These are phyloP conservation scores for Rusavskia elegans DNA, from an alignment of 495 filamentous ascomycete species.

Conservation along the genomic window DNA sequence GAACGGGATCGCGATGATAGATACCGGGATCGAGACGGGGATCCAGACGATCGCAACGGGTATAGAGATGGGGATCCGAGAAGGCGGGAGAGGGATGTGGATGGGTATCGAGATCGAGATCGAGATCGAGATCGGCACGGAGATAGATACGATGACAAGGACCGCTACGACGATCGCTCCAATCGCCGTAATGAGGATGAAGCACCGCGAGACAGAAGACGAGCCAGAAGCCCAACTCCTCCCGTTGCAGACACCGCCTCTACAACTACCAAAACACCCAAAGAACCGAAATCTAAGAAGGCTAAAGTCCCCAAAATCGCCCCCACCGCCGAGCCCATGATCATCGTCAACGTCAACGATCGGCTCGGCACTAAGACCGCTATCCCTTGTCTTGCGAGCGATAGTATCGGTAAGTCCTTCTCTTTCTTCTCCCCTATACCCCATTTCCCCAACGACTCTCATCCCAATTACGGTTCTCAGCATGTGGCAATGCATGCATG, in stretches of 20 bases:
- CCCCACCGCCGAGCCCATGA: constrained; percentile 55
- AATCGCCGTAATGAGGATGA: neutral
- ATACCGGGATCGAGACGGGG: neutral
- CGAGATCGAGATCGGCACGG: neutral
- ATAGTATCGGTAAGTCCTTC: constrained; percentile 44
- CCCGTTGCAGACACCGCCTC: too few species aligned
- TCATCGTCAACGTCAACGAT: constrained; percentile 84
- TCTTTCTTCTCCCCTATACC: neutral
- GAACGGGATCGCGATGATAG: constrained; percentile 18
- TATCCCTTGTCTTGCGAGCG: constrained; percentile 70
- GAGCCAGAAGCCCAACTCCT: neutral
- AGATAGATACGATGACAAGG: neutral
- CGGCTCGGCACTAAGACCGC: constrained; percentile 77
- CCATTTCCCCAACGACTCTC: too few species aligned
- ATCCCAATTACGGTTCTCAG: too few species aligned
- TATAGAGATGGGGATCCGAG: neutral
- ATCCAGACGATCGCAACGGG: constrained; percentile 3
- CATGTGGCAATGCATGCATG: too few species aligned
- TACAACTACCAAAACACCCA: neutral
- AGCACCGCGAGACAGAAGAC: neutral
- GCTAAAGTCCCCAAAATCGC: constrained; percentile 16
- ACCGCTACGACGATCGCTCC: neutral
- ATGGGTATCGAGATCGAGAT: neutral
- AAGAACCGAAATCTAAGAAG: constrained; percentile 24
- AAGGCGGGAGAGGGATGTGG: neutral